These are phyloP conservation scores for Arthrobotrys sphaeroides DNA, from an alignment of 2,329 filamentous ascomycete species.

Conservation along the genomic window DNA sequence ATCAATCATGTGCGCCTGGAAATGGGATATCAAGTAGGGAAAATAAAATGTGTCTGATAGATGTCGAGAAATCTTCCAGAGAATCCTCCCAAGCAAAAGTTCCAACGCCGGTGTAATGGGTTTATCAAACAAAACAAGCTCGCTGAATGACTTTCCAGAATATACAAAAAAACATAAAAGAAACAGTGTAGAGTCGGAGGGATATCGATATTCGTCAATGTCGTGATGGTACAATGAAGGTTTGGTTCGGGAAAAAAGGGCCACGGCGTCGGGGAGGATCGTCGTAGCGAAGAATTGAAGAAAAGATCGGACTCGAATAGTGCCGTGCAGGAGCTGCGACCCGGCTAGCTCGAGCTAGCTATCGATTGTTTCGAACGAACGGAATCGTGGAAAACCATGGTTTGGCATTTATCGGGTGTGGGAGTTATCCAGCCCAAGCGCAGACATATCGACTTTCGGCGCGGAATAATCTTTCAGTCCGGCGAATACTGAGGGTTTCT, in stretches of 20 bases:
- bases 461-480: conserved; percentile 15
- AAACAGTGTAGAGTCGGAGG: background rate
- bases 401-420: conserved; percentile 8
- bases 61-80: conserved; percentile 48
- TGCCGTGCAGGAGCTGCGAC: conserved; percentile 16
- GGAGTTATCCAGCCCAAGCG: conserved; percentile 25
- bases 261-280: background rate
- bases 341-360: conserved; percentile 43
- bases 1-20: conserved; percentile 37
- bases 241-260: background rate
- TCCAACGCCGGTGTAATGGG: conserved; percentile 46
- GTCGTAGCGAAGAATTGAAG: background rate
- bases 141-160: conserved; percentile 40
- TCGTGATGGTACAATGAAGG: conserved; percentile 45
- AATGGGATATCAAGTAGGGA: conserved; percentile 22
- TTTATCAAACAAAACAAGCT: conserved; percentile 30
- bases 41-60: conserved; percentile 13
- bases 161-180: conserved; percentile 30
- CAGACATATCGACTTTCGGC: conserved; percentile 42
- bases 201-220: conserved; percentile 42
- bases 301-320: conserved; percentile 5
- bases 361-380: conserved; percentile 15
- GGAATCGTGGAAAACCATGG: background rate
- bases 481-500: conserved; percentile 38
- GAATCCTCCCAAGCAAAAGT: conserved; percentile 36